Conservation (phyloP, 306 rosid species). For the Carpinus fangiana region DNA sequence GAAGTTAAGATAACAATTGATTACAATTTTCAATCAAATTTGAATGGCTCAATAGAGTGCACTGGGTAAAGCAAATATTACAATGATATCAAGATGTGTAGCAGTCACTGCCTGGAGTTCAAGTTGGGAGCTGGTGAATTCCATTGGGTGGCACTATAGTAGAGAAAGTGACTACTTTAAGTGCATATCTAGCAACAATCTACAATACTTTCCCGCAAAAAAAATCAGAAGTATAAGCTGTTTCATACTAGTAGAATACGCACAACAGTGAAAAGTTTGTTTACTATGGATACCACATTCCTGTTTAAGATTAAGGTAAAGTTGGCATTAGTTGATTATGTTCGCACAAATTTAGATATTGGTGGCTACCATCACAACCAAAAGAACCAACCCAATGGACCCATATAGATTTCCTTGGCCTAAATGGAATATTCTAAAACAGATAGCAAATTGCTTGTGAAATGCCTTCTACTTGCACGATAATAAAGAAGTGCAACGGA, state of each 20-base stretch:
- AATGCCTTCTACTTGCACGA: neutral
- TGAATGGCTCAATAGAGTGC: neutral
- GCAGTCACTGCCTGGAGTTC: neutral
- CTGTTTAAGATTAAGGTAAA: neutral
- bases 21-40: neutral
- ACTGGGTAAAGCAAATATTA: neutral
- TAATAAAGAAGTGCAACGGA: neutral
- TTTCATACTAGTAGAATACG: neutral
- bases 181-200: neutral
- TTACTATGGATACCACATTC: neutral
- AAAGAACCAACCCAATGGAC: neutral
- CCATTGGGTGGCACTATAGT: neutral
- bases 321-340: neutral
- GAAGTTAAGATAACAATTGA: neutral
- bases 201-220: neutral
- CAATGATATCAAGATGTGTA: neutral
- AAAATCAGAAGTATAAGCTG: neutral
- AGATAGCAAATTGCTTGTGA: neutral
- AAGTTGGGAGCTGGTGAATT: neutral
- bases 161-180: neutral
- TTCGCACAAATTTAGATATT: neutral
- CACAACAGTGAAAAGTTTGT: neutral
- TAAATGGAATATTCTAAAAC: conserved; percentile 1
- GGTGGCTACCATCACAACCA: neutral
- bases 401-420: neutral